Percentiles rank a stretch among this genome's conserved stretches.
phyloP scores from a whole-genome alignment of 805 yeast species.

The Starmera amethionina region DNA sequence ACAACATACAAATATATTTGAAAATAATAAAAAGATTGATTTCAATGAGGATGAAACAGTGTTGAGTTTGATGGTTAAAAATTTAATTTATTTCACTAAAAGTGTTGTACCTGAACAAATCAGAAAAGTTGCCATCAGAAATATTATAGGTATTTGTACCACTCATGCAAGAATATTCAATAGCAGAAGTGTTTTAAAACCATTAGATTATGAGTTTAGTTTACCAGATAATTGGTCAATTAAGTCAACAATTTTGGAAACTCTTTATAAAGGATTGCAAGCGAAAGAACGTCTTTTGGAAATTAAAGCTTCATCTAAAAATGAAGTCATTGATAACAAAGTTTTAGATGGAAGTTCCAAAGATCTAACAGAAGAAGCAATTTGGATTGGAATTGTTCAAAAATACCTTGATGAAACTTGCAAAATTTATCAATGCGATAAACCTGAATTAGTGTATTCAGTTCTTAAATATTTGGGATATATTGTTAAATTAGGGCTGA shows the following conservation, averaged over 20 bases:
- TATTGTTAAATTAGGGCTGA: conserved; percentile 56
- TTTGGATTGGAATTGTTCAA: conserved; percentile 65
- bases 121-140: conserved; percentile 44
- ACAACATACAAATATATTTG: conserved; percentile 28
- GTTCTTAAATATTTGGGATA: conserved; percentile 48
- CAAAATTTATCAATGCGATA: conserved; percentile 29
- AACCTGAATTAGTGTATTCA: conserved; percentile 31
- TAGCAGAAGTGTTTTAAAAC: conserved; percentile 39
- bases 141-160: conserved; percentile 48
- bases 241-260: conserved; percentile 43
- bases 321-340: conserved; percentile 37
- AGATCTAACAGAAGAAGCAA: conserved; percentile 50
- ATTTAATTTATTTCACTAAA: conserved; percentile 45
- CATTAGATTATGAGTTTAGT: conserved; percentile 42
- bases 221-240: conserved; percentile 25
- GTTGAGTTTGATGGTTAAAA: conserved; percentile 47
- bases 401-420: conserved; percentile 44
- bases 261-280: conserved; percentile 30
- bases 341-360: conserved; percentile 47
- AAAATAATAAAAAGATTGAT: conserved; percentile 25
- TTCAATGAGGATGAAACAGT: conserved; percentile 44
- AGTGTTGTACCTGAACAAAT: conserved; percentile 21
- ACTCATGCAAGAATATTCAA: conserved; percentile 59
- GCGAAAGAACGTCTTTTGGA: background rate
- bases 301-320: conserved; percentile 31